These are phyloP conservation scores for Eremothecium gossypii DNA, from an alignment of 1,139 yeast species.

Conservation along the genomic window DNA sequence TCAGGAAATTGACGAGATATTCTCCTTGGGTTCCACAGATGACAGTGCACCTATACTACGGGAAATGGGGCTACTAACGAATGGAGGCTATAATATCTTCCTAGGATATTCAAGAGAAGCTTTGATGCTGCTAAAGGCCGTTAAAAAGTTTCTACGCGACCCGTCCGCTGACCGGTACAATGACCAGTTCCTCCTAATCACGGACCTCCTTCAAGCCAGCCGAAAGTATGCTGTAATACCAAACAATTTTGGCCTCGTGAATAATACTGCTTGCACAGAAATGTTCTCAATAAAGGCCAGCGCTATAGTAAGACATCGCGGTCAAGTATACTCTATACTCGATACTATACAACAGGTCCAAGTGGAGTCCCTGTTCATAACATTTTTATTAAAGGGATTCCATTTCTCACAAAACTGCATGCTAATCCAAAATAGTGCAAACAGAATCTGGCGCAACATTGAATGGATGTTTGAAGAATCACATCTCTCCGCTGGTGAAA, in stretches of 20 bases:
- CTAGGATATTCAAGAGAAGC: conserved; percentile 37
- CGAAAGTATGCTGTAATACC: conserved; percentile 7
- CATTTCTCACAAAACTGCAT: conserved; percentile 2
- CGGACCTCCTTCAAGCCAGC: conserved; percentile 6
- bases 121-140: conserved; percentile 25
- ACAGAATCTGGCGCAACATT: conserved; percentile 6
- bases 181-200: conserved; percentile 7
- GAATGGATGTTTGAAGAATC: conserved; percentile 8
- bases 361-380: conserved; percentile 8
- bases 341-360: conserved; percentile 10
- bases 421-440: conserved; percentile 7
- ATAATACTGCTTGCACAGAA: neutral
- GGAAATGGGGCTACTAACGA: conserved; percentile 36
- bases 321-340: conserved; percentile 7
- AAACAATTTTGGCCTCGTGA: conserved; percentile 7
- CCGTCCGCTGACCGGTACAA: conserved; percentile 6
- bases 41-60: conserved; percentile 27
- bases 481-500: conserved; percentile 1
- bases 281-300: neutral
- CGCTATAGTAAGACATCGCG: conserved; percentile 4
- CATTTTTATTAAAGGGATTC: conserved; percentile 4
- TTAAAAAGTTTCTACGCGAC: conserved; percentile 14
- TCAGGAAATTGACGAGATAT: conserved; percentile 41
- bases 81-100: conserved; percentile 43
- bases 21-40: conserved; percentile 29